phyloP scores from a whole-genome alignment of 495 filamentous ascomycete species.

The Daldinia grandis region DNA sequence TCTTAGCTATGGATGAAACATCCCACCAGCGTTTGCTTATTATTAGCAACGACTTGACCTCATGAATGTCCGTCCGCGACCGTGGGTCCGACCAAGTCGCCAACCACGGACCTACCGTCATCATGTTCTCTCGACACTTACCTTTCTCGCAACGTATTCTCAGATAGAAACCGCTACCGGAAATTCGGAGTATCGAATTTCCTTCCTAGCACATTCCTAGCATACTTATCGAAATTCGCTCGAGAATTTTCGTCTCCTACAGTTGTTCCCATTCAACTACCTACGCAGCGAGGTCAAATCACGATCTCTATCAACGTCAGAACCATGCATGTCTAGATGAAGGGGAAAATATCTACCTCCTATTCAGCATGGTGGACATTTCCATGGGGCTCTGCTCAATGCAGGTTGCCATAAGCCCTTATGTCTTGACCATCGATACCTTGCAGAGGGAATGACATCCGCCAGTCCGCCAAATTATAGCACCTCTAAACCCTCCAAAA shows the following conservation, averaged over 20 bases:
- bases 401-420: not conserved
- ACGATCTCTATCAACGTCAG: conserved; percentile 3
- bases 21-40: not conserved
- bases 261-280: not conserved
- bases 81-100: not conserved
- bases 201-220: not conserved
- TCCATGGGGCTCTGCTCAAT: not conserved
- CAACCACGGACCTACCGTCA: not conserved
- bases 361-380: not conserved
- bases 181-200: not conserved
- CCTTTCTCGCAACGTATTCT: not conserved
- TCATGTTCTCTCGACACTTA: not conserved
- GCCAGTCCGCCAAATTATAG: not conserved
- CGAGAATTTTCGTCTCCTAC: not conserved
- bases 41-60: not conserved
- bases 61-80: not conserved
- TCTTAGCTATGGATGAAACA: not conserved
- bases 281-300: not conserved
- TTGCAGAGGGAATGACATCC: not conserved
- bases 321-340: not conserved
- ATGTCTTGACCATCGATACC: not conserved
- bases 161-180: not conserved
- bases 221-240: not conserved
- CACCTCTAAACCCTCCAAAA: not conserved
- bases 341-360: conserved; percentile 4